A percentile compares a stretch with the other conserved stretches of the same genome.
Evolutionary conservation across 2,329 filamentous ascomycete species (phyloP).

Genomic region (Trematosphaeria pertusa): DNA sequence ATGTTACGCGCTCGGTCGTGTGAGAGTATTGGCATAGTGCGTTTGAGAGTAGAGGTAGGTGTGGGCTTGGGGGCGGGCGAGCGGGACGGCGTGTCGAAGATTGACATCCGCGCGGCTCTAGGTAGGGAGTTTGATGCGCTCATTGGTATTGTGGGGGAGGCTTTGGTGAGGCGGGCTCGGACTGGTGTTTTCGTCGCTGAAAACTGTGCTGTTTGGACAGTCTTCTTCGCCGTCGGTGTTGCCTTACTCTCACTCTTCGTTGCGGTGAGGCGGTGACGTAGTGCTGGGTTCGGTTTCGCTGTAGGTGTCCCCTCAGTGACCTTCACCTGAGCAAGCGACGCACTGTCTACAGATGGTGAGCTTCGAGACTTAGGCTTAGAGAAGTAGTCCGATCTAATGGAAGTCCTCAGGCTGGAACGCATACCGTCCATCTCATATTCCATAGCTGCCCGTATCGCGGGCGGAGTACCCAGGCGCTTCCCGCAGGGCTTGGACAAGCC

Average conservation of each 20-base stretch:
- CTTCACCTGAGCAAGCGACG: too few species aligned
- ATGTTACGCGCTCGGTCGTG: too few species aligned
- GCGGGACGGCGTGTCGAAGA: neutral
- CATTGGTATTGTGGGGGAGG: neutral
- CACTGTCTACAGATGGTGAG: too few species aligned
- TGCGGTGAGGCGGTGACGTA: too few species aligned
- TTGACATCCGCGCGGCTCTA: neutral
- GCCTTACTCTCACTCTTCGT: neutral
- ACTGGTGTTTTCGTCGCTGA: neutral
- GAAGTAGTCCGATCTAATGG: too few species aligned
- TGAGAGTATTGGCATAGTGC: too few species aligned
- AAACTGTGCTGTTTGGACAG: neutral
- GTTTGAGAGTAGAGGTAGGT: too few species aligned
- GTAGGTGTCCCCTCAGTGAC: too few species aligned
- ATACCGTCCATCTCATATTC: conserved; percentile 4
- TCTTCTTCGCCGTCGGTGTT: neutral
- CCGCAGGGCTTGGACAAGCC: neutral
- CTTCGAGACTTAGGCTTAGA: too few species aligned
- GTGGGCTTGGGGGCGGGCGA: neutral
- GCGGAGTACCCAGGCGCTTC: conserved; percentile 3
- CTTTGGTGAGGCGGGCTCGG: conserved; percentile 5
- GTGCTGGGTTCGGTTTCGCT: too few species aligned
- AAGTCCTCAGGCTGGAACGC: conserved; percentile 1
- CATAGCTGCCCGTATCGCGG: conserved; percentile 1
- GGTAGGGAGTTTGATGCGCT: neutral